Evolutionary conservation across 2,329 filamentous ascomycete genomes (phyloP).

Genomic region (Leptosphaerulina australis): DNA sequence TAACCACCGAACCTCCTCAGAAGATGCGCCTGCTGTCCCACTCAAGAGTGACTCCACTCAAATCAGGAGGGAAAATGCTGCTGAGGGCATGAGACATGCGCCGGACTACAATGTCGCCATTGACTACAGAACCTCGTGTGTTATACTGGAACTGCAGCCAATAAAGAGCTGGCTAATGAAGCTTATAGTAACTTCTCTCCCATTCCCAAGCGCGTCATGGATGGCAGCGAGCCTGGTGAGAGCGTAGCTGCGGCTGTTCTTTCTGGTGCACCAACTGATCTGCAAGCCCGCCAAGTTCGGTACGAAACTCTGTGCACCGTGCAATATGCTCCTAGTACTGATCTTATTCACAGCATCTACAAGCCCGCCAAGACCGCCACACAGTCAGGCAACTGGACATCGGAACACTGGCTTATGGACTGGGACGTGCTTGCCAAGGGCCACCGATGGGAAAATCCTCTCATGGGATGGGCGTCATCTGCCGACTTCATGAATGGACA

Average conservation of each 20-base stretch:
- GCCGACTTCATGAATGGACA: conserved; percentile 95
- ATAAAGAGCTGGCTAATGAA: conserved; percentile 29
- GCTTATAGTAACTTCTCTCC: conserved; percentile 79
- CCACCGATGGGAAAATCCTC: conserved; percentile 95
- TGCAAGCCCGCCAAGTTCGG: conserved; percentile 93
- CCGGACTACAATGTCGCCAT: conserved; percentile 81
- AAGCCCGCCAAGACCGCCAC: conserved; percentile 91
- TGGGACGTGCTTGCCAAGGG: conserved; percentile 94
- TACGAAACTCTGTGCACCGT: conserved; percentile 53
- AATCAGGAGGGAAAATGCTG: conserved; percentile 58
- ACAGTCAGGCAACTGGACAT: conserved; percentile 88
- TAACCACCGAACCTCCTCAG: conserved; percentile 42
- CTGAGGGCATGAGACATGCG: conserved; percentile 66
- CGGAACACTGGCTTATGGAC: conserved; percentile 93
- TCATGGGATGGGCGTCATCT: conserved; percentile 99
- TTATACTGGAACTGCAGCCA: conserved; percentile 7
- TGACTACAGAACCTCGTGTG: conserved; percentile 92
- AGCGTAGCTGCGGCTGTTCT: conserved; percentile 81
- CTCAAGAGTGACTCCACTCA: conserved; percentile 53
- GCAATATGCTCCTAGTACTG: background rate
- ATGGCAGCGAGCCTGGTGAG: conserved; percentile 82
- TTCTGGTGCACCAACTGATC: conserved; percentile 89
- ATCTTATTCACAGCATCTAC: conserved; percentile 72
- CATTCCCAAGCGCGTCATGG: conserved; percentile 85
- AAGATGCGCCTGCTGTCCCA: conserved; percentile 46